Evolutionary conservation across 257 asterid genomes (phyloP), one percentile per base, ranked within the genome.

Genomic region (Handroanthus guayacan): DNA sequence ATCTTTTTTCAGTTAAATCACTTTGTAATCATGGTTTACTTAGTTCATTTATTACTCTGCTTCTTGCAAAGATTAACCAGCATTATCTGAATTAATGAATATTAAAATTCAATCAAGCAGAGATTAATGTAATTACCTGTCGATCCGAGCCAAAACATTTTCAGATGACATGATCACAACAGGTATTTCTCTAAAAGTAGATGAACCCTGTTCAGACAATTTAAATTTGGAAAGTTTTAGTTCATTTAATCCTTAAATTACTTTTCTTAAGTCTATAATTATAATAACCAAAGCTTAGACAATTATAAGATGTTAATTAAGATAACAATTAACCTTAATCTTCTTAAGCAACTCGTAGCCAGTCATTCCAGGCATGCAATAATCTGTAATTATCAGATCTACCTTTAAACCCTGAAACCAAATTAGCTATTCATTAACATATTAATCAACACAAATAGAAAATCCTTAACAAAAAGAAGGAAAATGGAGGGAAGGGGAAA

Each of bases 281-380:
- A 25, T 25, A 25, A 50, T 12, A 47, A 39, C 1, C 37, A 16
- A 54, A 38, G 11, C 4, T 41, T 11, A 69, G 38, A 56, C 16
- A 48, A 47, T 25, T 20, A 48, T 25, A 16, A 16, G 9, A 5
- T 54, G 60, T 10, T 47, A 0, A 87, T 5, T 5, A 41, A 3
- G 8, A 41, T 8, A 12, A 12, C 17, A 47, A 68, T 11, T 9
- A 5, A 91, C 98, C 97, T 94, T 94, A 75, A 94, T 90, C 79
- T 90, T 94, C 72, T 90, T 94, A 55, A 94, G 89, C 80, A 94
- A 77, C 61, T 91, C 98, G 76, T 86, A 94, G 14, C 97, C 97
- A 69, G 96, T 91, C 98, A 93, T 93, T 80, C 88, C 98, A 76
- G 98, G 98, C 98, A 94, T 94, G 82, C 93, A 94, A 63, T 94